Base-by-base conservation (phyloP, 495 filamentous ascomycete species). In the Aspergillus wentii region DNA sequence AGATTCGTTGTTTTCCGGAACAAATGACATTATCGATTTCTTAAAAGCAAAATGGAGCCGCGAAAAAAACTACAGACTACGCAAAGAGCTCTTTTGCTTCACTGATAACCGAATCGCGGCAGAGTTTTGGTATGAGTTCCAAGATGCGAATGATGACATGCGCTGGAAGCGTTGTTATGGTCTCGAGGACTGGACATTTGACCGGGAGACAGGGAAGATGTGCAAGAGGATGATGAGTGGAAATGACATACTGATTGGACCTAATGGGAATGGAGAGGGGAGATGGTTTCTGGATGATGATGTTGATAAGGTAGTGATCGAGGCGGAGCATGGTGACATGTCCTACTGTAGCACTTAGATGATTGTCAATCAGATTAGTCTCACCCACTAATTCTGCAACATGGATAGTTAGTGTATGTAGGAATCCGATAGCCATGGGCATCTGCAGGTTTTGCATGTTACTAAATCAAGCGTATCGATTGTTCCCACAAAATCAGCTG, bases 161-260 rank as follows among this genome's bases (percentile, higher is more conserved):
- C 81, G 85, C 50, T 96, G 88, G 89, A 94, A 85, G 75, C 73
- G 89, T 13, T 90, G 85, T 29, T 94, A 94, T 57, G 89, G 90
- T 0, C 70, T 94, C 17, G 88, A 95, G 64, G 85, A 95, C 54
- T 95, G 88, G 90, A 95, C 88, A 0, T 95, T 88, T 64, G 83
- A 80, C 37, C 44, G 56, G 9, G 58, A 64, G 35, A 54, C 86
- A 23, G 89, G 89, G 0, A 70, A 79, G 46, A 95, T 94, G 89
- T 57, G 78, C 40, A 95, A 95, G 66, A 60, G 88, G 30, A 79
- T 82, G 79, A 95, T 95, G 90, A 92, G 86, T 54, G 90, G 85
- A 3, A 95, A 94, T 51, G 86, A 95, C 64, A 54, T 95, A 15
- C 68, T 78, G 52, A 80, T 95, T 31, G 62, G 69, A 3, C 52